Conservation (phyloP, 139 green algal species). For the Volvox reticuliferus region DNA sequence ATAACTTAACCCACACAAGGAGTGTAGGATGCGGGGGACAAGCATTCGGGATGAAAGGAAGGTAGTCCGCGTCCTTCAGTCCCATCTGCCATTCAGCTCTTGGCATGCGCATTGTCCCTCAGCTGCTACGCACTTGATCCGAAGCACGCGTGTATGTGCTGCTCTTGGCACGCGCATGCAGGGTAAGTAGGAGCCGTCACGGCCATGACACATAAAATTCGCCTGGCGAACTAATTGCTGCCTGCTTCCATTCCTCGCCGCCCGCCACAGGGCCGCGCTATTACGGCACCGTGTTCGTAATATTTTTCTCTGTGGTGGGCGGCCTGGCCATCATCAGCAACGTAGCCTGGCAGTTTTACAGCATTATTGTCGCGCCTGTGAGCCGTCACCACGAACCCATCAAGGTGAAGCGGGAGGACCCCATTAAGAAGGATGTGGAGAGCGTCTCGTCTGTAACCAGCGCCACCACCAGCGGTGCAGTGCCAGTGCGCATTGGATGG, state of each 20-base stretch:
- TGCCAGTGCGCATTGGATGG: not conserved
- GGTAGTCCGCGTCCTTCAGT: no score
- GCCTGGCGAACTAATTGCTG: not conserved
- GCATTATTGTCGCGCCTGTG: slow-evolving; percentile 34
- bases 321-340: slow-evolving; percentile 24
- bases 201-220: no score
- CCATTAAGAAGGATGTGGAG: not conserved
- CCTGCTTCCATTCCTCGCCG: not conserved
- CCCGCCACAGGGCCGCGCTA: slow-evolving; percentile 21
- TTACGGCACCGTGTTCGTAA: slow-evolving; percentile 35
- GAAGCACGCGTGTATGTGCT: no score
- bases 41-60: no score
- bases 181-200: no score
- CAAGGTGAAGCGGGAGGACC: slow-evolving; percentile 13
- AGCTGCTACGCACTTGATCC: no score
- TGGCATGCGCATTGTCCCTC: no score
- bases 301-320: slow-evolving; percentile 18
- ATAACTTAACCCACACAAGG: no score
- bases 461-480: not conserved
- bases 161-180: no score
- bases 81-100: no score
- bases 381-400: slow-evolving; percentile 7
- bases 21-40: no score
- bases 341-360: slow-evolving; percentile 34
- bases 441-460: not conserved